Conservation (phyloP, 495 filamentous ascomycete genomes). For the Penicillium goetzii region DNA sequence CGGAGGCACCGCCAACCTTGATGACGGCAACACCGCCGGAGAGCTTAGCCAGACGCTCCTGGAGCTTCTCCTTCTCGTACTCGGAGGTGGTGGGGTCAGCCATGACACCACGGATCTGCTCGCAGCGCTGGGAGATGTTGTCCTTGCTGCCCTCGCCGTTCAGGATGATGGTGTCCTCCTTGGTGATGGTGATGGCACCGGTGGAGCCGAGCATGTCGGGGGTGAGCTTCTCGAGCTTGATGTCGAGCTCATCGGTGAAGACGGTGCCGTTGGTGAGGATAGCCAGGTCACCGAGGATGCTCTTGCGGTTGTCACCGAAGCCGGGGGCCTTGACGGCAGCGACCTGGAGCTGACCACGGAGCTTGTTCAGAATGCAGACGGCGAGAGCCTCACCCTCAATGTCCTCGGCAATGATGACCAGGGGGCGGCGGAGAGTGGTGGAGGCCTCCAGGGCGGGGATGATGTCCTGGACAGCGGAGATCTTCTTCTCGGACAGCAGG, state of each 20-base stretch:
- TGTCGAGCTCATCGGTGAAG: conserved; percentile 96
- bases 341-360: conserved; percentile 98
- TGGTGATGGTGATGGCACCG: conserved; percentile 98
- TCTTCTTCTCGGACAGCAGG: conserved; percentile 99
- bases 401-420: conserved; percentile 98
- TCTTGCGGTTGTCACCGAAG: conserved; percentile 99
- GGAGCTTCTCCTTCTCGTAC: conserved; percentile 99
- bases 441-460: conserved; percentile 96
- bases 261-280: conserved; percentile 96
- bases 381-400: conserved; percentile 98
- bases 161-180: conserved; percentile 98
- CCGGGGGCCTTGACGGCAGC: conserved; percentile 98
- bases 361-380: conserved; percentile 99
- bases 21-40: conserved; percentile 99
- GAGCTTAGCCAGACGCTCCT: conserved; percentile 98
- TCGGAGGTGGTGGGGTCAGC: conserved; percentile 89
- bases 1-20: conserved; percentile 95
- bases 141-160: conserved; percentile 98
- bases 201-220: conserved; percentile 95
- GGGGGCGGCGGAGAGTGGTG: conserved; percentile 89
- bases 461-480: conserved; percentile 97
- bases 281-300: conserved; percentile 93
- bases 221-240: conserved; percentile 98
- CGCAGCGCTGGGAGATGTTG: conserved; percentile 88
- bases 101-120: conserved; percentile 99